These are phyloP conservation scores for Agarophyton chilense DNA, from an alignment of 23 red algal species.

Conservation along the genomic window DNA sequence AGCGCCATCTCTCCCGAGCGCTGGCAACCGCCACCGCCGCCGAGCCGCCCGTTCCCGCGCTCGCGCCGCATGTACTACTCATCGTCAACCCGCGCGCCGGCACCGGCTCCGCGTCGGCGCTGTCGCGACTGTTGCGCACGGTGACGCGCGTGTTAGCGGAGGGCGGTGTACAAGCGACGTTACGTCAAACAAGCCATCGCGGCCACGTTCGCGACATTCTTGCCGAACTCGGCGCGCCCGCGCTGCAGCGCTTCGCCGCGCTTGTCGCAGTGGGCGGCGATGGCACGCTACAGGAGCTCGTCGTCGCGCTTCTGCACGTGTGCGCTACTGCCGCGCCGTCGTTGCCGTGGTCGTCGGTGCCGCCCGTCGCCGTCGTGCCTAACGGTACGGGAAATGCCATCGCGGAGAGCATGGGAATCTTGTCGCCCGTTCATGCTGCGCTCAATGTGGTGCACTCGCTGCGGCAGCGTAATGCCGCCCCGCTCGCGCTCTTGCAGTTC, in stretches of 20 bases:
- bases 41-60: too few relatives aligned
- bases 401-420: slow-evolving; percentile 22
- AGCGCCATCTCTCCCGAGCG: neutral
- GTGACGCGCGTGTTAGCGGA: neutral
- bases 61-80: neutral
- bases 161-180: neutral
- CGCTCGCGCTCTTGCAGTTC: slow-evolving; percentile 38
- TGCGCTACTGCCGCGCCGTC: neutral
- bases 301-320: neutral
- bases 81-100: neutral
- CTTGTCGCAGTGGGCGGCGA: slow-evolving; percentile 49
- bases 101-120: neutral
- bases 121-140: neutral
- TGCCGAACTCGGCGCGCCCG: neutral
- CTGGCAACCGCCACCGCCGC: too few relatives aligned
- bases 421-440: slow-evolving; percentile 8
- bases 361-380: slow-evolving; percentile 31
- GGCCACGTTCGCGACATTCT: neutral
- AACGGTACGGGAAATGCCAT: slow-evolving; percentile 50
- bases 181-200: neutral
- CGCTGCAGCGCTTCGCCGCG: neutral
- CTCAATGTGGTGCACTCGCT: slow-evolving; percentile 39
- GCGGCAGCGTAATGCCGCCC: neutral
- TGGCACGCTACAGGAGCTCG: slow-evolving; percentile 45
- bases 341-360: neutral